phyloP scores from a whole-genome alignment of 192 early-diverging fungal genomes.

The Linderina pennispora region DNA sequence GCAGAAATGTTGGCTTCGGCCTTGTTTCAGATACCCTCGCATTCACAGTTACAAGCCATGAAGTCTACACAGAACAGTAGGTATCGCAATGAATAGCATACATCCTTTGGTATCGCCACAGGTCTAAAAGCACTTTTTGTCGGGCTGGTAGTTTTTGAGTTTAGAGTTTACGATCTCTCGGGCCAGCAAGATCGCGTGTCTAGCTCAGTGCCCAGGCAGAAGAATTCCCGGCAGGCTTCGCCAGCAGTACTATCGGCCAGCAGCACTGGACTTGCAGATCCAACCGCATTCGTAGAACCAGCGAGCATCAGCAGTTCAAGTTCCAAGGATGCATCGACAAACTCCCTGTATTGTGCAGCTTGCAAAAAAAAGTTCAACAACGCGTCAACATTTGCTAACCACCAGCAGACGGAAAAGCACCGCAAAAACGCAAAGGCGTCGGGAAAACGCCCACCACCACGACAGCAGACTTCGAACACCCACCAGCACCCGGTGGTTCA shows the following conservation, averaged over 20 bases:
- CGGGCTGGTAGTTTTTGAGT: too few species aligned
- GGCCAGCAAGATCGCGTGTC: too few species aligned
- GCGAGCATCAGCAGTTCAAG: background rate
- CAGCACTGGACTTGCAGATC: slow-evolving; percentile 20
- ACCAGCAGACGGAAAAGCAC: slow-evolving; percentile 29
- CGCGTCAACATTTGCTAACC: slow-evolving; percentile 10
- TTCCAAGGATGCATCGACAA: background rate
- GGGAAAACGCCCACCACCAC: slow-evolving; percentile 1
- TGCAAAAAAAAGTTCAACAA: slow-evolving; percentile 28
- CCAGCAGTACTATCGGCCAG: slow-evolving; percentile 14
- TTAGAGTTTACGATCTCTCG: too few species aligned
- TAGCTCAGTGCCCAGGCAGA: too few species aligned
- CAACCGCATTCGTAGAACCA: background rate
- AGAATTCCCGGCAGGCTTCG: too few species aligned
- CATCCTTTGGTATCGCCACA: too few species aligned
- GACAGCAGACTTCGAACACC: background rate
- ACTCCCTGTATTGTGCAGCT: slow-evolving; percentile 7
- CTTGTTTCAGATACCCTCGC: too few species aligned
- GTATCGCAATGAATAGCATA: too few species aligned
- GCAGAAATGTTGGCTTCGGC: too few species aligned
- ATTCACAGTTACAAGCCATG: too few species aligned
- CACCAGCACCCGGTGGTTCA: background rate
- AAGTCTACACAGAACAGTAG: too few species aligned
- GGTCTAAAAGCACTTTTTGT: too few species aligned
- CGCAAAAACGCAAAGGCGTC: slow-evolving; percentile 5